Conservation (phyloP, 2,329 filamentous ascomycete species). For the Mycogone perniciosa region DNA sequence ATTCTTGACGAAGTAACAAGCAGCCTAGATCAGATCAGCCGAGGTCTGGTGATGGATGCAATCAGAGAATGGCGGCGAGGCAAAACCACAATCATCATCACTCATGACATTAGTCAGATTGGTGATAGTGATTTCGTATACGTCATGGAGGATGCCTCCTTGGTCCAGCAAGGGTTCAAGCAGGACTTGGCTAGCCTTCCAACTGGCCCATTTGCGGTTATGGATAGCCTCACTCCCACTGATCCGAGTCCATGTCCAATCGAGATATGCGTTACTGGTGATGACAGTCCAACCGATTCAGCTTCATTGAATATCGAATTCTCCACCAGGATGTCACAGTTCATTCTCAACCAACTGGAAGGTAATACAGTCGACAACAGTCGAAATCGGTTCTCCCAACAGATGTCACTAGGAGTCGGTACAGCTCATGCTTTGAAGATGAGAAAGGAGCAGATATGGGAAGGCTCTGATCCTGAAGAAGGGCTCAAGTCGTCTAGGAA, state of each 20-base stretch:
- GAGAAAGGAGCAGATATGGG: constrained; percentile 18
- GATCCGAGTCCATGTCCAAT: background rate
- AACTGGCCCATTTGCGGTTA: constrained; percentile 40
- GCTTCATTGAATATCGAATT: background rate
- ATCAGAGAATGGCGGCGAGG: constrained; percentile 70
- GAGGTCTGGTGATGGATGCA: constrained; percentile 62
- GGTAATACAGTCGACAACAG: background rate
- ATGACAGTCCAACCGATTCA: background rate
- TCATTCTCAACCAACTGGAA: background rate
- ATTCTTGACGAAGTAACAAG: constrained; percentile 87
- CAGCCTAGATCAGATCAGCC: constrained; percentile 70
- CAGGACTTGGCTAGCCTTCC: constrained; percentile 43
- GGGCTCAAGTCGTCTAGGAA: background rate
- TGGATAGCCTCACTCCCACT: constrained; percentile 25
- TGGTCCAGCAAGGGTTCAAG: constrained; percentile 64
- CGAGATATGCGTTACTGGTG: constrained; percentile 12
- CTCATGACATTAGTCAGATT: constrained; percentile 80
- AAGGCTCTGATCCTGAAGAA: background rate
- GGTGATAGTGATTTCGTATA: constrained; percentile 68
- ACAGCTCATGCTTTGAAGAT: constrained; percentile 17
- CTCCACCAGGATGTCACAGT: background rate
- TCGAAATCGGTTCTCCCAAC: constrained; percentile 12
- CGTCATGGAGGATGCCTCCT: constrained; percentile 61
- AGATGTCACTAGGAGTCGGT: constrained; percentile 18
- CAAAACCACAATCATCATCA: constrained; percentile 89